Evolutionary conservation across 805 yeast genomes (phyloP).

Genomic region (Myxozyma vanderwaltii): DNA sequence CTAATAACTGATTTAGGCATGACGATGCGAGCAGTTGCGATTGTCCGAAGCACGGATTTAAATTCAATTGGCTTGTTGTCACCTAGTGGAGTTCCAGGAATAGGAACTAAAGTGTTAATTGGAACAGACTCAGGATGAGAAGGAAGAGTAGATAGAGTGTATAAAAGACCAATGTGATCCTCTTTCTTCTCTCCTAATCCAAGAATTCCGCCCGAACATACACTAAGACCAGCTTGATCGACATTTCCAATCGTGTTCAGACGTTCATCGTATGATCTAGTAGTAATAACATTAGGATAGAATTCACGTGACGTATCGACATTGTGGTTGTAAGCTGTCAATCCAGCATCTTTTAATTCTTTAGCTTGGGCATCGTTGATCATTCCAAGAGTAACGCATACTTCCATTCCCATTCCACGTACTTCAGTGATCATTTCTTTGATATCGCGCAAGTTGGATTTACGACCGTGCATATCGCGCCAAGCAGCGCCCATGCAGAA

Average conservation of each 20-base stretch:
- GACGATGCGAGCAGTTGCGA: slow-evolving; percentile 72
- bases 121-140: slow-evolving; percentile 82
- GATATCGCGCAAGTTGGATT: slow-evolving; percentile 63
- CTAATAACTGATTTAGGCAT: slow-evolving; percentile 75
- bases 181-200: slow-evolving; percentile 76
- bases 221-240: slow-evolving; percentile 62
- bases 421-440: slow-evolving; percentile 65
- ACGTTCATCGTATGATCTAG: slow-evolving; percentile 72
- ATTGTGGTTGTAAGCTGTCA: slow-evolving; percentile 81
- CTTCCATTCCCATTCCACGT: slow-evolving; percentile 68
- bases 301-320: slow-evolving; percentile 79
- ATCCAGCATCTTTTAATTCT: slow-evolving; percentile 63
- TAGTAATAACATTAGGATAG: slow-evolving; percentile 69
- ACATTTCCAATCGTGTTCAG: slow-evolving; percentile 66
- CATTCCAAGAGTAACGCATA: slow-evolving; percentile 83
- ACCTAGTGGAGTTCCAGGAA: slow-evolving; percentile 75
- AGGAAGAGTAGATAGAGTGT: slow-evolving; percentile 67
- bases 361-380: slow-evolving; percentile 64
- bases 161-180: slow-evolving; percentile 68
- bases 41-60: slow-evolving; percentile 65
- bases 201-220: slow-evolving; percentile 78
- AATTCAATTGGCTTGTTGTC: slow-evolving; percentile 59
- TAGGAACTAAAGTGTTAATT: slow-evolving; percentile 76
- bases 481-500: slow-evolving; percentile 88
- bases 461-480: slow-evolving; percentile 82